phyloP scores from a whole-genome alignment of 805 yeast genomes.

The Kuraishia hungarica region DNA sequence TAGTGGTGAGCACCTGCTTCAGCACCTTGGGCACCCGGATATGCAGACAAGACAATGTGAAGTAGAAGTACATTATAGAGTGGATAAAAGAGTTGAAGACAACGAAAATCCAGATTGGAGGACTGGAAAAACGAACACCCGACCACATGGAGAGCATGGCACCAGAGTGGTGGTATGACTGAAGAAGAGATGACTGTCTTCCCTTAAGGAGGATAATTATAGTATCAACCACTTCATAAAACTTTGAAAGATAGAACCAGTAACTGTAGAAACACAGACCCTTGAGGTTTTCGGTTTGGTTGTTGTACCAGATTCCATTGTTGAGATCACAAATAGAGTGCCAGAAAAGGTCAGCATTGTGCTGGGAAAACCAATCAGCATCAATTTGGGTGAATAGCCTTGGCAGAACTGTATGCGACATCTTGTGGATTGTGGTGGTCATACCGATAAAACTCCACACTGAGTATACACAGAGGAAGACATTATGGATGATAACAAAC shows the following conservation, averaged over 20 bases:
- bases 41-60: conserved; percentile 49
- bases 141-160: conserved; percentile 82
- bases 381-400: conserved; percentile 11
- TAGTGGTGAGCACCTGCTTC: conserved; percentile 52
- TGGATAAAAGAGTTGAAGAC: conserved; percentile 76
- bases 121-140: conserved; percentile 59
- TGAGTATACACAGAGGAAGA: conserved; percentile 56
- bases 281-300: conserved; percentile 18
- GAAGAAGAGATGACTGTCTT: conserved; percentile 54
- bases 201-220: conserved; percentile 61
- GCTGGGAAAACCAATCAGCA: conserved; percentile 3
- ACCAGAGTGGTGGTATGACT: conserved; percentile 72
- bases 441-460: conserved; percentile 68
- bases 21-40: conserved; percentile 46
- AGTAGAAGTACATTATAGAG: conserved; percentile 66
- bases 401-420: conserved; percentile 25
- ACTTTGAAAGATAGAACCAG: conserved; percentile 62
- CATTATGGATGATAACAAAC: conserved; percentile 53
- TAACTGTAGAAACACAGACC: conserved; percentile 53
- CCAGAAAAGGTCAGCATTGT: conserved; percentile 40
- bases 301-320: conserved; percentile 45
- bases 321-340: conserved; percentile 52
- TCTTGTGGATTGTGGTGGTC: conserved; percentile 38
- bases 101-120: conserved; percentile 76
- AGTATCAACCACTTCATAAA: conserved; percentile 66